phyloP scores from a whole-genome alignment of 768 basidiomycete species.

The Omphalotus guepiniiformis region DNA sequence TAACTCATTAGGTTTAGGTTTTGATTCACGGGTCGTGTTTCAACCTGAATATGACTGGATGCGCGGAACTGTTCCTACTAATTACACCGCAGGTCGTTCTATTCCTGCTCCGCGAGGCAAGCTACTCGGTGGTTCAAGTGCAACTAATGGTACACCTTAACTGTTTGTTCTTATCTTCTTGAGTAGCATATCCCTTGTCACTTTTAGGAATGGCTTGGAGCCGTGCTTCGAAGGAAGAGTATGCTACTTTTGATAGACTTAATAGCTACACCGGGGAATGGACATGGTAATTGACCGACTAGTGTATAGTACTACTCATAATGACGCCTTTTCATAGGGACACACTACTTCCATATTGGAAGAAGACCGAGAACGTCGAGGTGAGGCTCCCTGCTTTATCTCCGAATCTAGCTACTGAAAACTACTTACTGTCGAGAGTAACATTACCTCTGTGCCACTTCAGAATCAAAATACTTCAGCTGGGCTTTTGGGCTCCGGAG shows the following conservation, averaged over 20 bases:
- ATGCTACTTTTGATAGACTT: not conserved
- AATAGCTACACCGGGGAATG: too few relatives aligned
- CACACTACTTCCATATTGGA: not conserved
- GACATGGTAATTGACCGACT: not conserved
- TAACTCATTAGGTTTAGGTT: too few relatives aligned
- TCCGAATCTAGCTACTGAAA: too few relatives aligned
- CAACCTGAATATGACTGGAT: conserved; percentile 5
- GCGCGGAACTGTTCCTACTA: not conserved
- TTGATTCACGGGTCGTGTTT: too few relatives aligned
- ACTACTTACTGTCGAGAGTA: too few relatives aligned
- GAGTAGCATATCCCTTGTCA: not conserved
- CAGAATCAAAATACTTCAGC: too few relatives aligned
- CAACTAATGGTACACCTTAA: not conserved
- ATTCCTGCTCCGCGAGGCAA: not conserved
- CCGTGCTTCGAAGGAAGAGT: not conserved
- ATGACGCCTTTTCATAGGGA: not conserved
- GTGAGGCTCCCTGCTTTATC: too few relatives aligned
- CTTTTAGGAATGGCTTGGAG: not conserved
- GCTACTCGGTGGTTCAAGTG: not conserved
- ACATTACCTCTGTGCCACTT: too few relatives aligned
- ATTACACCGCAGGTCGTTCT: not conserved
- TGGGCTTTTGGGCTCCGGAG: too few relatives aligned
- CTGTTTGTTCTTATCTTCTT: not conserved
- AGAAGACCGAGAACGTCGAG: not conserved
- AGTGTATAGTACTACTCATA: not conserved